These are phyloP conservation scores for Nymphaea thermarum DNA, from an alignment of 164 flowering plant genomes.

Conservation along the genomic window DNA sequence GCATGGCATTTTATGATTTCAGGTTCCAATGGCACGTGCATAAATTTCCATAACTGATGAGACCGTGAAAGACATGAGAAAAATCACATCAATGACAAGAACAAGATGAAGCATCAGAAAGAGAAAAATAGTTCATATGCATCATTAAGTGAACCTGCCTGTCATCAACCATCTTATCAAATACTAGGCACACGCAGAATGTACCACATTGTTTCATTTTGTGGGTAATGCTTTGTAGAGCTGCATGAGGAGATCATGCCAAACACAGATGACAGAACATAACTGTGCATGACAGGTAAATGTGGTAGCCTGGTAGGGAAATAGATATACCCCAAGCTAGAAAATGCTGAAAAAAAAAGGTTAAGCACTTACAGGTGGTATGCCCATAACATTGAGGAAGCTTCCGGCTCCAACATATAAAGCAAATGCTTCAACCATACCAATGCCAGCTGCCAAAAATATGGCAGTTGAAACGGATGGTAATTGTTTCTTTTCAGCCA, in stretches of 20 bases:
- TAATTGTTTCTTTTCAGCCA: constrained; percentile 48
- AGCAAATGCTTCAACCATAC: constrained; percentile 76
- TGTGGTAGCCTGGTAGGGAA: background rate
- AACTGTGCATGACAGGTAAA: too few species aligned
- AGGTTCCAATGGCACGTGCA: background rate
- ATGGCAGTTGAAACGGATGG: constrained; percentile 92
- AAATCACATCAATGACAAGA: background rate
- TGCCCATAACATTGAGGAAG: constrained; percentile 78
- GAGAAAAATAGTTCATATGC: too few species aligned
- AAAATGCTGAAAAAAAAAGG: background rate
- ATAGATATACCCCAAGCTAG: background rate
- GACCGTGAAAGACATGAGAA: background rate
- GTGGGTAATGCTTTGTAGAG: background rate
- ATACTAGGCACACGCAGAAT: too few species aligned
- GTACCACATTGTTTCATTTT: background rate
- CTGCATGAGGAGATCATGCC: background rate
- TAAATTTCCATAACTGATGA: too few species aligned
- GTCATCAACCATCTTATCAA: too few species aligned
- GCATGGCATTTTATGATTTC: background rate
- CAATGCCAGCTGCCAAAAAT: constrained; percentile 68
- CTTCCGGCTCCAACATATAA: constrained; percentile 69
- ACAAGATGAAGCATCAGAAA: background rate
- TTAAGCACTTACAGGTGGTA: constrained; percentile 46
- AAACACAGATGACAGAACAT: too few species aligned
- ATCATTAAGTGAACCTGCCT: too few species aligned